Base-by-base conservation (phyloP, 345 rosid genomes). In the Nephelium lappaceum region DNA sequence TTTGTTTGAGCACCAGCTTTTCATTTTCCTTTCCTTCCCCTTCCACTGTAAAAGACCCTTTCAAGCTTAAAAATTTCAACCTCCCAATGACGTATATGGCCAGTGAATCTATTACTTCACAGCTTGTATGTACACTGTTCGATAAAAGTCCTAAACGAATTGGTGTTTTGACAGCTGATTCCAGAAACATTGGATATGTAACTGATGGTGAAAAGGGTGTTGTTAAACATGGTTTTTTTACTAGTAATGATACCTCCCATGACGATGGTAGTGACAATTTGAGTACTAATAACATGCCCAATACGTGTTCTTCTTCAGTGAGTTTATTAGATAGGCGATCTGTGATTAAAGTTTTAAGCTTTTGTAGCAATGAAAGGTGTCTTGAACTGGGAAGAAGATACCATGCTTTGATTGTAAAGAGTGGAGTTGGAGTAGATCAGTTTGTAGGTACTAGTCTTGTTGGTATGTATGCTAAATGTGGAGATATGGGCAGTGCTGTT, bases 391-490 rank as follows among this genome's bases (percentile, higher is more conserved):
- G 84, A 64, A 68, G 68, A 39, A 69, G 41, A 57, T 68, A 61
- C 68, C 81, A 78, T 78, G 78, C 73, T 69, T 64, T 78, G 62
- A 31, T 78, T 21, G 47, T 60, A 55, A 78, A 82, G 79, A 39
- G 3, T 60, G 81, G 81, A 55, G 55, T 74, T 60, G 74, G 10
- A n/a, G 71, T 5, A 24, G 78, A 79, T 72, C 80, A 68, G 47
- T 83, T 79, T 79, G 72, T 83, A 70, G 41, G 51, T 9, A 80
- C 81, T 45, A 80, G 83, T 79, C 85, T 83, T 25, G 41, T 80
- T 68, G 78, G 76, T 67, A 76, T 80, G 83, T 83, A 80, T 72
- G 83, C 80, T 42, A 83, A 80, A 77, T 76, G 80, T 77, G 81
- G 76, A 60, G 77, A 75, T 57, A 75, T 79, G 25, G 82, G 60